Base-by-base conservation (phyloP, 177 flowering plant species). In the Vitis hybrid region DNA sequence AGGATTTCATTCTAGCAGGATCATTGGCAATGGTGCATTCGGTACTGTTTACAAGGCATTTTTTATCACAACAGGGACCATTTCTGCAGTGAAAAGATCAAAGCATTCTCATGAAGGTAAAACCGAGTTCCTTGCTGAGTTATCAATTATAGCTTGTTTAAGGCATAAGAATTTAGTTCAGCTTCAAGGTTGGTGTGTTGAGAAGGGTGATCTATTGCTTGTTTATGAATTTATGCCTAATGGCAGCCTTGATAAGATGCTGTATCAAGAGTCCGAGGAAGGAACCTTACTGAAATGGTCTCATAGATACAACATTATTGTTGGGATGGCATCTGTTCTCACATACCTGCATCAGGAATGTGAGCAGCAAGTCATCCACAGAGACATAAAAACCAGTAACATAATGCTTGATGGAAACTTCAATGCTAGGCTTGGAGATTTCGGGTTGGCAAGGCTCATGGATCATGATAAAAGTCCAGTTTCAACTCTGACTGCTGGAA, bases 101-200 rank as follows among this genome's bases (percentile, higher is more conserved):
- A 92, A 84, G 68, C 92, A 87, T 51, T 74, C 84, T 27, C 92
- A 85, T 63, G 92, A 91, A 66, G 92, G 97, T 30, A 89, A 86
- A 69, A 77, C 82, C 3, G 97, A 93, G 58, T 91, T 95, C 68
- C 76, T 91, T 1, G 85, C 96, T 49, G 97, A 93, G 65, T 66
- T 95, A 69, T 83, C 93, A 1, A 83, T 88, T 32, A 93, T 91
- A 57, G 99, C 93, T 56, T 63, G 93, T 63, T 78, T 91, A 81
- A 81, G 99, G 83, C 99, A 95, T 79, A 90, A 84, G 69, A 95
- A 95, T 79, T 72, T 95, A 50, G 88, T 95, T 50, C 97, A 79
- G 81, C 91, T 95, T 7, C 91, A 86, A 68, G 99, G 99, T 11
- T 95, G 99, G 99, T 91, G 99, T 61, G 80, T 74, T 15, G 94